phyloP scores from a whole-genome alignment of 768 basidiomycete genomes.

The Suillus discolor region DNA sequence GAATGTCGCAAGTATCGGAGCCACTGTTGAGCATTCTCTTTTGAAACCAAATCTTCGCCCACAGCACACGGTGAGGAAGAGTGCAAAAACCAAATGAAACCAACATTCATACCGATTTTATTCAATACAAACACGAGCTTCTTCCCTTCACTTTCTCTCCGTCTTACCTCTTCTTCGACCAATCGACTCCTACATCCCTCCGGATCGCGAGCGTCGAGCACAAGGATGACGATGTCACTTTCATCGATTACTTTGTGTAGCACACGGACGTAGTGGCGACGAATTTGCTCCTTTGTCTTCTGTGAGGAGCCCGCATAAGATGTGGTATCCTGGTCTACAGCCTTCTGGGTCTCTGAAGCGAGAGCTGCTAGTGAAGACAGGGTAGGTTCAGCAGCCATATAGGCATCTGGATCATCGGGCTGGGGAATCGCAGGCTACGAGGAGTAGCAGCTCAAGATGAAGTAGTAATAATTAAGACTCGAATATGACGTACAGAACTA shows the following conservation, averaged over 20 bases:
- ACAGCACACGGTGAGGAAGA: not conserved
- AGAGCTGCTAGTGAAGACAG: constrained; percentile 59
- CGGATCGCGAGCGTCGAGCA: constrained; percentile 93
- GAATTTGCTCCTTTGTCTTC: constrained; percentile 70
- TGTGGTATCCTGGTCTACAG: constrained; percentile 27
- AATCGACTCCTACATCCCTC: constrained; percentile 90
- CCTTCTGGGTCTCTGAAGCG: constrained; percentile 34
- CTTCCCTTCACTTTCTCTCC: constrained; percentile 87
- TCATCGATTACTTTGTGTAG: constrained; percentile 93
- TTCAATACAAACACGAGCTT: constrained; percentile 93
- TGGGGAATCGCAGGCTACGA: constrained; percentile 24
- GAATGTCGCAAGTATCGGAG: constrained; percentile 88
- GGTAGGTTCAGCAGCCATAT: constrained; percentile 77
- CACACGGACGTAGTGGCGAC: constrained; percentile 74
- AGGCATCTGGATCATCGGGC: constrained; percentile 52
- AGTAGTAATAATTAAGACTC: constrained; percentile 5
- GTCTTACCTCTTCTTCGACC: constrained; percentile 91
- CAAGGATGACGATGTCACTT: constrained; percentile 87
- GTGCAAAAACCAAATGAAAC: constrained; percentile 25
- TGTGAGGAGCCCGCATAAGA: constrained; percentile 31
- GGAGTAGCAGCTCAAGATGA: not conserved
- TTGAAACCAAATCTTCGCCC: constrained; percentile 80
- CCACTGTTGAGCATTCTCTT: constrained; percentile 88
- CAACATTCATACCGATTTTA: constrained; percentile 72
- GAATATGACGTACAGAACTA: constrained; percentile 38